A percentile compares a stretch with the other conserved stretches of the same genome.
Conservation (phyloP, 331 rosid genomes). For the Acacia concinna region DNA sequence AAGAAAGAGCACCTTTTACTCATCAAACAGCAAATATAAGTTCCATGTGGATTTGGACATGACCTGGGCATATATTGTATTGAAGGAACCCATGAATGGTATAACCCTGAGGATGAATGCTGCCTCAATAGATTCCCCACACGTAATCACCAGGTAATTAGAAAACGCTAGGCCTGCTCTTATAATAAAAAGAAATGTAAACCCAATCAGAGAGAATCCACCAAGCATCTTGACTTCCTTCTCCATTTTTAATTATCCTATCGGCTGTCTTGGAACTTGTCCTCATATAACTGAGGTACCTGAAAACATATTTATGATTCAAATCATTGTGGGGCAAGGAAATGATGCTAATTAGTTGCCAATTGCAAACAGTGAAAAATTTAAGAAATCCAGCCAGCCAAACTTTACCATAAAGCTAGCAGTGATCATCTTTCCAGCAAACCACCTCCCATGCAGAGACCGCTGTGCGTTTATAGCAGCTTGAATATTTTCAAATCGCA, state of each 20-base stretch:
- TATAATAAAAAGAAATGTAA: neutral
- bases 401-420: constrained; percentile 70
- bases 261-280: constrained; percentile 59
- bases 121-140: constrained; percentile 22
- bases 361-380: neutral
- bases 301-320: constrained; percentile 41
- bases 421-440: constrained; percentile 97
- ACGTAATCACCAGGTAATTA: neutral
- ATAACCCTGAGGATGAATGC: constrained; percentile 10
- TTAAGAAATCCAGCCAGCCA: neutral
- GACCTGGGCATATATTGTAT: neutral
- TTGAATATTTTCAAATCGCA: constrained; percentile 66
- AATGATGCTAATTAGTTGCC: constrained; percentile 10
- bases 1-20: constrained; percentile 11
- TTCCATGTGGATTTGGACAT: constrained; percentile 1
- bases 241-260: constrained; percentile 2
- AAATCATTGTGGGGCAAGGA: neutral
- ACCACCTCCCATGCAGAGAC: constrained; percentile 97
- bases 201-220: neutral
- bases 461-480: constrained; percentile 71
- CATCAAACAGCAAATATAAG: constrained; percentile 1
- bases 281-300: constrained; percentile 68
- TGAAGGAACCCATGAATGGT: neutral
- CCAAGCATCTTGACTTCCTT: neutral
- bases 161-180: neutral